These are phyloP conservation scores for Nissolia schottii DNA, from an alignment of 306 rosid genomes.

Conservation along the genomic window DNA sequence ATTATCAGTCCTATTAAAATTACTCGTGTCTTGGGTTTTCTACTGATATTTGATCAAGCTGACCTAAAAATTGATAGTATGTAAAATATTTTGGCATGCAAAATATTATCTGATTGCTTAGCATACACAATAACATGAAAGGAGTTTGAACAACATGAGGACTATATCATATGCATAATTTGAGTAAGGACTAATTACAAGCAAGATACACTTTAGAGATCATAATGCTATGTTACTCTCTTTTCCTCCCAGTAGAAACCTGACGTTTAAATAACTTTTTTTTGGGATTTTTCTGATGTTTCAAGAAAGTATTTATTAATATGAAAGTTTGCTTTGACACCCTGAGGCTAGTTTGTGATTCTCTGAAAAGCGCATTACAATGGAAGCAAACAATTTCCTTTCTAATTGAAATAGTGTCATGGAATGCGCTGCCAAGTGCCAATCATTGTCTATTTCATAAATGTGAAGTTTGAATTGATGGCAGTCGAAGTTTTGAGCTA, in stretches of 20 bases:
- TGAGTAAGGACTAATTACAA: background rate
- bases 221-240: background rate
- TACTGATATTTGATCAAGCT: background rate
- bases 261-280: too few species aligned
- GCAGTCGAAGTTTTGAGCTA: background rate
- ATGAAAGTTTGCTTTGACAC: slow-evolving; percentile 4
- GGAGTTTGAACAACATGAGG: background rate
- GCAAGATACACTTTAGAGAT: background rate
- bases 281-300: slow-evolving; percentile 3
- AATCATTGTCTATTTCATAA: slow-evolving; percentile 5
- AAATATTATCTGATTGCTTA: background rate
- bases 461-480: background rate
- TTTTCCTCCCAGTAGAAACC: background rate
- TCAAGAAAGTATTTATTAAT: background rate
- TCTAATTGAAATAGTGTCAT: slow-evolving; percentile 7
- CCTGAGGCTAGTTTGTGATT: background rate
- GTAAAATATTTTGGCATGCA: too few species aligned
- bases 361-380: background rate
- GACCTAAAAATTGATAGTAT: background rate
- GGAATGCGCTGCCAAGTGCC: slow-evolving; percentile 5
- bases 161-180: background rate
- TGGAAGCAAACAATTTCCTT: slow-evolving; percentile 8
- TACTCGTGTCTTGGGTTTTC: background rate
- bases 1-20: background rate
- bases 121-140: background rate